These are phyloP conservation scores for Perilla frutescens DNA, from an alignment of 257 asterid species.

Conservation along the genomic window DNA sequence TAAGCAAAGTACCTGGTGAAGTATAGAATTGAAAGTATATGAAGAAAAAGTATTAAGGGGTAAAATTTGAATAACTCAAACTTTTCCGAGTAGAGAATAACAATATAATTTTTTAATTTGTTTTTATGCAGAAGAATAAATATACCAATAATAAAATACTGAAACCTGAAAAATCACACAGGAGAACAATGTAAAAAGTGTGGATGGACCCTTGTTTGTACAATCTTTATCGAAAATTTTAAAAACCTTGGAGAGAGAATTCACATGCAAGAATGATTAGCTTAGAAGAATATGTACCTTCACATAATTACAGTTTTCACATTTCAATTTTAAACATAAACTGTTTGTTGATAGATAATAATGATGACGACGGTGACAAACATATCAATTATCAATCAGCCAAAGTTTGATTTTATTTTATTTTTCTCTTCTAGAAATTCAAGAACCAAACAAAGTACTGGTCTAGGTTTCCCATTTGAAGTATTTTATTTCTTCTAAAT, in stretches of 20 bases:
- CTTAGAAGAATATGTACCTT: constrained; percentile 1
- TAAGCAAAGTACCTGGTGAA: no score
- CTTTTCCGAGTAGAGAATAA: not conserved
- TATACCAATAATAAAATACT: no score
- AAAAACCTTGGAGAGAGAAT: not conserved
- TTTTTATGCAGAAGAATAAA: no score
- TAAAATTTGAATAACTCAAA: not conserved
- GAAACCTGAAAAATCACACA: no score
- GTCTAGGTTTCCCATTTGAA: no score
- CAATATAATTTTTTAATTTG: no score
- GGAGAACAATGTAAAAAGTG: no score
- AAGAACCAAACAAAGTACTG: not conserved
- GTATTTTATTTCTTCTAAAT: no score
- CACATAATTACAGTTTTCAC: not conserved
- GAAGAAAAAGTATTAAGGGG: no score
- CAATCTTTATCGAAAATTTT: not conserved
- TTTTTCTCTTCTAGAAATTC: not conserved
- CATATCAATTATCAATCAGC: not conserved
- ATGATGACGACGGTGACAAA: not conserved
- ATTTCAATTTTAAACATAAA: constrained; percentile 12
- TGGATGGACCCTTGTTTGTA: not conserved
- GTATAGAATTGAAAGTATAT: no score
- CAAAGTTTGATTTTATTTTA: not conserved
- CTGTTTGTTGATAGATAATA: not conserved
- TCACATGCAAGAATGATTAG: constrained; percentile 8